These are phyloP conservation scores for Aspergillus neotritici DNA, from an alignment of 2,329 filamentous ascomycete genomes.

Conservation along the genomic window DNA sequence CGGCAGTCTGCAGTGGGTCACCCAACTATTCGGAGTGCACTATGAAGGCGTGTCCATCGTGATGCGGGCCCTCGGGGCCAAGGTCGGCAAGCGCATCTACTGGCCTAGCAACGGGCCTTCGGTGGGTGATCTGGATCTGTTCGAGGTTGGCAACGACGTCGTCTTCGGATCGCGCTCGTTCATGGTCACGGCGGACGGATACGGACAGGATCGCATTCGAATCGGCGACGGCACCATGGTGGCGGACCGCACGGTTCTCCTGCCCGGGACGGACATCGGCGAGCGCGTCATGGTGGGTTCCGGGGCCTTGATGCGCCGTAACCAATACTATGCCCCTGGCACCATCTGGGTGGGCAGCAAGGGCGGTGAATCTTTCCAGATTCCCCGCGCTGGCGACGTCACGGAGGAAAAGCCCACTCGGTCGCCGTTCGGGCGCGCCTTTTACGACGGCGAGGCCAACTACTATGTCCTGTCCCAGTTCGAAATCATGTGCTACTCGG, in stretches of 20 bases:
- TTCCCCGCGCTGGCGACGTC: conserved; percentile 22
- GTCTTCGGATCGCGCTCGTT: conserved; percentile 54
- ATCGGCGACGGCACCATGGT: conserved; percentile 51
- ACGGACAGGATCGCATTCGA: conserved; percentile 44
- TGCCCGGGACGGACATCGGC: conserved; percentile 49
- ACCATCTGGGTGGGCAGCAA: conserved; percentile 51
- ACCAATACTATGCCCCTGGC: conserved; percentile 40
- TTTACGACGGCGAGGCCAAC: conserved; percentile 48
- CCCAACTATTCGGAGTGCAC: no score
- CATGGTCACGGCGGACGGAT: conserved; percentile 50
- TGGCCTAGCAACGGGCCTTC: conserved; percentile 54
- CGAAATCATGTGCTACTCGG: conserved; percentile 48
- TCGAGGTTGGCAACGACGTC: conserved; percentile 55
- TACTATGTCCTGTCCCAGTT: conserved; percentile 48
- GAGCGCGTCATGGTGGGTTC: conserved; percentile 49
- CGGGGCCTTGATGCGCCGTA: conserved; percentile 47
- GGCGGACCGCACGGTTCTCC: conserved; percentile 50
- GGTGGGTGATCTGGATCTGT: conserved; percentile 51
- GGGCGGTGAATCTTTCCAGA: conserved; percentile 47
- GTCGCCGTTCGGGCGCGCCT: conserved; percentile 51
- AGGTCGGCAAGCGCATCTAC: conserved; percentile 49
- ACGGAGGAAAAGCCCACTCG: conserved; percentile 20
- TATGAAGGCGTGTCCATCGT: no score
- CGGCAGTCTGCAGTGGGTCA: no score
- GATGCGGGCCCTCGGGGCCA: no score